phyloP scores from a whole-genome alignment of 2,329 filamentous ascomycete species.

The Beauveria medogensis region DNA sequence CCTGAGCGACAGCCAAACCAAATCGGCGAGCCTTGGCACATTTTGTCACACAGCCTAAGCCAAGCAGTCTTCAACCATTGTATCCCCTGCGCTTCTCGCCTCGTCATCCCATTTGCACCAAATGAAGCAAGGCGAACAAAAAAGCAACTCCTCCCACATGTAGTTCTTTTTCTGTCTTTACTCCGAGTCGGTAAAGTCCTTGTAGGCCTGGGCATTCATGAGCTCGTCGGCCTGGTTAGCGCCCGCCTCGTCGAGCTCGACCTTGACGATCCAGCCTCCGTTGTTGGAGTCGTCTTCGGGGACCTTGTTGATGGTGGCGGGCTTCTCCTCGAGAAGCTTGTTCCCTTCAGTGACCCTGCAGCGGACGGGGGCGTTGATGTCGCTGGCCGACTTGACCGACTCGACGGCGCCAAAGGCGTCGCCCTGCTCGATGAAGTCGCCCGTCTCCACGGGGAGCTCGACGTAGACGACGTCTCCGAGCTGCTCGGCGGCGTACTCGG shows the following conservation, averaged over 20 bases:
- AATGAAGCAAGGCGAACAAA: background rate
- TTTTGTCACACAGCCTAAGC: background rate
- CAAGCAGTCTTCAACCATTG: background rate
- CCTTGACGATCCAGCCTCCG: constrained; percentile 89
- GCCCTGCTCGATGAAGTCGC: constrained; percentile 61
- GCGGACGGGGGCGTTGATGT: constrained; percentile 82
- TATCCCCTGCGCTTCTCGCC: background rate
- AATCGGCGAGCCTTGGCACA: background rate
- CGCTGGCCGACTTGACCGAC: constrained; percentile 96
- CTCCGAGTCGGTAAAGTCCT: constrained; percentile 53
- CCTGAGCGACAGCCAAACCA: background rate
- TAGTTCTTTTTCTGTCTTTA: constrained; percentile 9
- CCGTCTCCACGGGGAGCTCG: constrained; percentile 67
- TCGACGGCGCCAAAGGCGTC: constrained; percentile 92
- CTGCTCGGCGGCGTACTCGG: constrained; percentile 80
- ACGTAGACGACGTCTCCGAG: constrained; percentile 97
- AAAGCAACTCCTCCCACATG: background rate
- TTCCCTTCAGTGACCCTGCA: constrained; percentile 75
- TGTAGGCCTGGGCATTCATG: constrained; percentile 74
- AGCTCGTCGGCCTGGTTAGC: constrained; percentile 62
- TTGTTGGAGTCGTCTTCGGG: constrained; percentile 68
- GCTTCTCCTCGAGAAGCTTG: constrained; percentile 69
- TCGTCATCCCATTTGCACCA: background rate
- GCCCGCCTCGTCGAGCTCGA: constrained; percentile 62
- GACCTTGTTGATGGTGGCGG: constrained; percentile 78